A percentile compares a stretch with the other conserved stretches of the same genome.
Evolutionary conservation across 148 eudicot genomes (phyloP).

Genomic region (Tetragonia tetragonoides): DNA sequence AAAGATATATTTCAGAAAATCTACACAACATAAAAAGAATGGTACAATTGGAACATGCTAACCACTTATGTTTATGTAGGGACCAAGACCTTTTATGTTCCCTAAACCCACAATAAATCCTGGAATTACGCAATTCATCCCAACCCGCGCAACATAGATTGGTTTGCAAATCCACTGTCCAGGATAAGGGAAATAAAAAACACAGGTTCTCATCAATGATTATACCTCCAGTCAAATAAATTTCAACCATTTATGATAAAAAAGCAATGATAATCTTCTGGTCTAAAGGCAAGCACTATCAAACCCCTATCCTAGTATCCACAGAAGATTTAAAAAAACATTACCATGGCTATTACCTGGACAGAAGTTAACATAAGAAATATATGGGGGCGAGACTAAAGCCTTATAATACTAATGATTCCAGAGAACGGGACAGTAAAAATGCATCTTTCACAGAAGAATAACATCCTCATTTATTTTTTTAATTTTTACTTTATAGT

Average conservation of each 20-base stretch:
- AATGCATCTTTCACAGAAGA: not conserved
- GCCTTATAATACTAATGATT: not conserved
- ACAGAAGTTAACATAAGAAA: slow-evolving; percentile 11
- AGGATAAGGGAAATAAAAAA: not conserved
- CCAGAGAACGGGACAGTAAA: not conserved
- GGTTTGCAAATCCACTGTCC: not conserved
- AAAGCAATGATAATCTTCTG: slow-evolving; percentile 15
- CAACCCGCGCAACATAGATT: not conserved
- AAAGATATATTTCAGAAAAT: no score
- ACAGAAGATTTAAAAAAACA: slow-evolving; percentile 2
- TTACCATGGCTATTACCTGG: not conserved
- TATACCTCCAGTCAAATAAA: slow-evolving; percentile 17
- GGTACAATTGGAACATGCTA: slow-evolving; percentile 8
- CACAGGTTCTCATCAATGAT: slow-evolving; percentile 2
- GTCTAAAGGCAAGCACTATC: slow-evolving; percentile 7
- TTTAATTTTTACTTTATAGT: no score
- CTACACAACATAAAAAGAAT: not conserved
- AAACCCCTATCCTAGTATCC: slow-evolving; percentile 17
- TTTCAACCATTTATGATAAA: slow-evolving; percentile 17
- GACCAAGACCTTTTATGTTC: not conserved
- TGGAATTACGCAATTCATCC: not conserved
- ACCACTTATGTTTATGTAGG: slow-evolving; percentile 5
- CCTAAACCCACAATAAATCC: not conserved
- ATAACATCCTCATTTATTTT: no score
- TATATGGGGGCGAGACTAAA: not conserved